These are phyloP conservation scores for Vitrella brassicaformis DNA, from an alignment of 73 alveolate genomes.

Conservation along the genomic window DNA sequence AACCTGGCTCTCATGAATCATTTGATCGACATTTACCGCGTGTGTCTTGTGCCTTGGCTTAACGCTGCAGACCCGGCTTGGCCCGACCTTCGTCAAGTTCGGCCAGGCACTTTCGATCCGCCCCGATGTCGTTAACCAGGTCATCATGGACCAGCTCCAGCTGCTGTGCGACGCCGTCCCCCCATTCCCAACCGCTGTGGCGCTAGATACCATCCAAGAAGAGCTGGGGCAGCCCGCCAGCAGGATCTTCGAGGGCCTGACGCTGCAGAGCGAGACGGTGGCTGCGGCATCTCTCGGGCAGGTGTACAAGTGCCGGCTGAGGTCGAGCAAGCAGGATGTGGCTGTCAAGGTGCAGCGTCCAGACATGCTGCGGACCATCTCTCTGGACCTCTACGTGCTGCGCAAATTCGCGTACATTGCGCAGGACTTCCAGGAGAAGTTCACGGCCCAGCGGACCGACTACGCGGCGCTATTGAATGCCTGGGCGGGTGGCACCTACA, in stretches of 20 bases:
- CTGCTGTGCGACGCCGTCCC: slow-evolving; percentile 18
- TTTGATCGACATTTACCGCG: too few species aligned
- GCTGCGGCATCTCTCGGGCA: neutral
- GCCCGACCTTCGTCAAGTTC: slow-evolving; percentile 38
- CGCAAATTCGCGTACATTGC: neutral
- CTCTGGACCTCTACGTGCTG: neutral
- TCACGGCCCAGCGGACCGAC: neutral
- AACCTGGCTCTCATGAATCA: too few species aligned
- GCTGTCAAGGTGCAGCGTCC: neutral
- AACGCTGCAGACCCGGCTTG: too few species aligned
- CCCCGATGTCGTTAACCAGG: slow-evolving; percentile 11
- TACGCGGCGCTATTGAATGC: neutral
- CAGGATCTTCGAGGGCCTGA: too few species aligned
- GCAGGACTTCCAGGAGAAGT: neutral
- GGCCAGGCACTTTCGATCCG: slow-evolving; percentile 39
- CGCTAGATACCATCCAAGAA: slow-evolving; percentile 19
- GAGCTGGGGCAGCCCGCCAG: slow-evolving; percentile 23
- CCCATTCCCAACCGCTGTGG: slow-evolving; percentile 28
- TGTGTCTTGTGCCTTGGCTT: too few species aligned
- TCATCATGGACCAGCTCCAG: neutral
- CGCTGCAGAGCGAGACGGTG: neutral
- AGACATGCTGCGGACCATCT: neutral
- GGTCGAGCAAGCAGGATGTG: neutral
- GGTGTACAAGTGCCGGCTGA: neutral
- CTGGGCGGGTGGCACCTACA: neutral